Percentiles rank a stretch among this genome's conserved stretches.
These are phyloP conservation scores for Colletotrichum plurivorum DNA, from an alignment of 2,329 filamentous ascomycete genomes.

Conservation along the genomic window DNA sequence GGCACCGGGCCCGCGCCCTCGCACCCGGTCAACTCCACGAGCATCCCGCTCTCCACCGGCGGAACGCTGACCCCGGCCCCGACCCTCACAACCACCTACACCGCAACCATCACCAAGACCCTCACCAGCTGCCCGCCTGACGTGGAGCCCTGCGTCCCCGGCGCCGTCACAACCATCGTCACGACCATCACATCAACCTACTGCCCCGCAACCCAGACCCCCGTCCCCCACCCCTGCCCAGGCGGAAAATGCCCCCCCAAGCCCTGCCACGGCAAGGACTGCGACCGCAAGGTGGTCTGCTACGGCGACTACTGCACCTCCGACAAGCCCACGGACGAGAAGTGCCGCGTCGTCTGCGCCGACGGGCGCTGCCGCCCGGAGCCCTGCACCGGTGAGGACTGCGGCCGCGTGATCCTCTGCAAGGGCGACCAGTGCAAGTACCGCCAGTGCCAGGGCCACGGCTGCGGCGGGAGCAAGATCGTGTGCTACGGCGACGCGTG, in stretches of 20 bases:
- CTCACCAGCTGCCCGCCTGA: conserved; percentile 18
- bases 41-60: neutral
- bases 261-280: conserved; percentile 38
- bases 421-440: conserved; percentile 24
- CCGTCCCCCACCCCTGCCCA: neutral
- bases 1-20: neutral
- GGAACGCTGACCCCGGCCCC: neutral
- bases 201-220: conserved; percentile 18
- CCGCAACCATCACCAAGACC: conserved; percentile 16
- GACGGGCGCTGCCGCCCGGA: conserved; percentile 36
- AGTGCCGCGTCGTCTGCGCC: conserved; percentile 47
- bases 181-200: conserved; percentile 34
- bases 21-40: neutral
- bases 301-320: conserved; percentile 46
- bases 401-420: conserved; percentile 24
- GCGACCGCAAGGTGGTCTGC: conserved; percentile 15
- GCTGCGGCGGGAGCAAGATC: conserved; percentile 30
- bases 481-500: conserved; percentile 40
- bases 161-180: conserved; percentile 7
- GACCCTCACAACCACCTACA: conserved; percentile 29
- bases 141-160: conserved; percentile 18
- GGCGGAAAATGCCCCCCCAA: conserved; percentile 13
- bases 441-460: conserved; percentile 25
- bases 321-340: conserved; percentile 52
- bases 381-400: conserved; percentile 38